Conservation (phyloP, 1,284 basidiomycete genomes). For the Thelephora terrestris region DNA sequence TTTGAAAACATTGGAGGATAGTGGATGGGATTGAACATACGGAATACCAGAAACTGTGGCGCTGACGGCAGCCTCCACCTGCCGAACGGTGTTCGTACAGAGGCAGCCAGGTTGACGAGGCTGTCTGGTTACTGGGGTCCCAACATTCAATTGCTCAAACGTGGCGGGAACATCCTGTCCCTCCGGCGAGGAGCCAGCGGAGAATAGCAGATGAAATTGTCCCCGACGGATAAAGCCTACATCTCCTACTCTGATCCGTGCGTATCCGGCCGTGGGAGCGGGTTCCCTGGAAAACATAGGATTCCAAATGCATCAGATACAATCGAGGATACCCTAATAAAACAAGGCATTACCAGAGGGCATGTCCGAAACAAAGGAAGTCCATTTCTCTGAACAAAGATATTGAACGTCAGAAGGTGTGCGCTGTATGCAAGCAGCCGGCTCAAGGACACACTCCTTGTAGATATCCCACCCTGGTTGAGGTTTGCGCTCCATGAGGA, state of each 20-base stretch:
- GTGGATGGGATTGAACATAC: background rate
- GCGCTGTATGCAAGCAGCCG: no score
- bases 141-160: constrained; percentile 1
- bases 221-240: constrained; percentile 4
- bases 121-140: background rate
- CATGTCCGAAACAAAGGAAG: background rate
- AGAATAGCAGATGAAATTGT: constrained; percentile 2
- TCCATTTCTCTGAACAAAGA: no score
- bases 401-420: no score
- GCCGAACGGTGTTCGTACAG: background rate
- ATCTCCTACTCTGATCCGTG: constrained; percentile 1
- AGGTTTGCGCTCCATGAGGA: no score
- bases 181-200: background rate
- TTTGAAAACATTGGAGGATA: no score
- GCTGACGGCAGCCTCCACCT: background rate
- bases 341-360: background rate
- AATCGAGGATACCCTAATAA: background rate
- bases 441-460: no score
- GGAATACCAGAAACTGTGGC: background rate
- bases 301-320: background rate
- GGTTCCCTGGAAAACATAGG: background rate
- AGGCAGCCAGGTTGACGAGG: background rate
- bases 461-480: no score
- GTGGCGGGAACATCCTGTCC: constrained; percentile 1
- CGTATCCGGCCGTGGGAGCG: no score